Conservation (phyloP, 129 eudicot species). For the Saposhnikovia divaricata region DNA sequence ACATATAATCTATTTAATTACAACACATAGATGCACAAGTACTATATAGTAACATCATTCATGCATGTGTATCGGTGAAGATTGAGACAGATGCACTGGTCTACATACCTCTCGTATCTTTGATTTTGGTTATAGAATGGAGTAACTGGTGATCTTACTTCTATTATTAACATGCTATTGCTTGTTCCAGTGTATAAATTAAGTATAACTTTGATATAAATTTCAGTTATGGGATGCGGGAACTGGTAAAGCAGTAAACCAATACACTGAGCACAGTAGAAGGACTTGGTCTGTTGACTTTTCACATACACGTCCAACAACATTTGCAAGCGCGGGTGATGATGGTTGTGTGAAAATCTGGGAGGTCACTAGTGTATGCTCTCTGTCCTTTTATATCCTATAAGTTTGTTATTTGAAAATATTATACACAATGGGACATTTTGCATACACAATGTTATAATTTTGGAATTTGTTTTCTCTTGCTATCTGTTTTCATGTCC, state of each 20-base stretch:
- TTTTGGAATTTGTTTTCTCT: too few relatives aligned
- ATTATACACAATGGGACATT: not conserved
- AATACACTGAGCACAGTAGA: constrained; percentile 34
- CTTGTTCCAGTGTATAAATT: not conserved
- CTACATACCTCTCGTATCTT: too few relatives aligned
- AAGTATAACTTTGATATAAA: not conserved
- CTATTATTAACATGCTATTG: not conserved
- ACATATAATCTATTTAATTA: too few relatives aligned
- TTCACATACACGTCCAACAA: constrained; percentile 49
- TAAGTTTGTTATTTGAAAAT: not conserved
- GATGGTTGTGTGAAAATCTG: constrained; percentile 54
- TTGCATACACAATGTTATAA: too few relatives aligned
- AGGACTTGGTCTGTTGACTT: constrained; percentile 77
- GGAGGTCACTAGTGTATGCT: constrained; percentile 45
- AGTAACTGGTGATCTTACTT: not conserved
- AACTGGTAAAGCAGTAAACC: constrained; percentile 35
- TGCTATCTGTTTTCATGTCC: too few relatives aligned
- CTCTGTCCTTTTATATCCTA: not conserved
- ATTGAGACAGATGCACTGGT: too few relatives aligned
- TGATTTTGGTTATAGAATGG: too few relatives aligned
- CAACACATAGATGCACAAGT: too few relatives aligned
- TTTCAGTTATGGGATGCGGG: constrained; percentile 55
- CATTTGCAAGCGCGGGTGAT: constrained; percentile 57
- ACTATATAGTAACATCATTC: too few relatives aligned
- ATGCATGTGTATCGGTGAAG: too few relatives aligned